Percentiles rank a stretch among this genome's conserved stretches.
Evolutionary conservation across 306 rosid species (phyloP).

Genomic region (cucumber (Cucumis sativus)): DNA sequence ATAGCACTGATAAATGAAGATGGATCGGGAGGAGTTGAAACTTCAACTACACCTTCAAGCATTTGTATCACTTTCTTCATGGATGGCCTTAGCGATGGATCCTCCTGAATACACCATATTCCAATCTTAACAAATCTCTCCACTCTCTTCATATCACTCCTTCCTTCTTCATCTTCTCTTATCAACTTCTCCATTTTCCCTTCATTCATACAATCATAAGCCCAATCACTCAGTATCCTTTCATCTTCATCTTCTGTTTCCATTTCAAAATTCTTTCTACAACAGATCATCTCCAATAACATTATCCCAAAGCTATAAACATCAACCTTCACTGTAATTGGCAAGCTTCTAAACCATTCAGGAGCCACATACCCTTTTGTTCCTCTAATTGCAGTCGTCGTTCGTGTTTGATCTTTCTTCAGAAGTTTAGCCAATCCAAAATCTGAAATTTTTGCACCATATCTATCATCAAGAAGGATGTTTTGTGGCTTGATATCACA

Average conservation of each 20-base stretch:
- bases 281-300: constrained; percentile 17
- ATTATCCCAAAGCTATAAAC: constrained; percentile 31
- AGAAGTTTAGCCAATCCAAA: constrained; percentile 35
- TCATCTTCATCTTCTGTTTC: too few relatives aligned
- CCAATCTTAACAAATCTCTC: constrained; percentile 22
- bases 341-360: constrained; percentile 26
- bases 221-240: too few relatives aligned
- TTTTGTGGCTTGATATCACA: constrained; percentile 43
- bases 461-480: constrained; percentile 23
- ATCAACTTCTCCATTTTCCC: too few relatives aligned
- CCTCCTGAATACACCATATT: constrained; percentile 24
- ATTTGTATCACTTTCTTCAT: constrained; percentile 21
- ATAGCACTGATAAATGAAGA: constrained; percentile 9
- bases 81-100: constrained; percentile 12
- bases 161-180: too few relatives aligned
- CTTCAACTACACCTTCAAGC: constrained; percentile 18
- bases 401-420: constrained; percentile 20
- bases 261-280: too few relatives aligned
- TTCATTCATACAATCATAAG: too few relatives aligned
- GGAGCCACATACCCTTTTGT: constrained; percentile 39
- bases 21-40: constrained; percentile 18
- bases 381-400: constrained; percentile 19
- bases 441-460: constrained; percentile 17
- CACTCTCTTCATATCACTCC: too few relatives aligned
- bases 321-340: constrained; percentile 28